phyloP scores from a whole-genome alignment of 768 basidiomycete genomes.

The Mycena polygramma region DNA sequence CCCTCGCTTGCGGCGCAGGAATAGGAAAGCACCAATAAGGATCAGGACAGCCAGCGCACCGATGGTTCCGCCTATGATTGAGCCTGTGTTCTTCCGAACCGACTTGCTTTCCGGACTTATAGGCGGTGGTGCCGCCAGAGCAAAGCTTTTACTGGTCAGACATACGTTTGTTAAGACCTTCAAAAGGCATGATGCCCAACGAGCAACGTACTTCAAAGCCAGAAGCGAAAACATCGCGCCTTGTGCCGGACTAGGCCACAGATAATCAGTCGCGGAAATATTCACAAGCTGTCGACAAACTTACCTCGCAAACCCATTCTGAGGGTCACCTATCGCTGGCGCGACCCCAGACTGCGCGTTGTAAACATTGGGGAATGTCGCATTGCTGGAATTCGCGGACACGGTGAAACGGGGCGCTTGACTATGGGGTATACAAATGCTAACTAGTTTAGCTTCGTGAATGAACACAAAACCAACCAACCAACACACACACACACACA shows the following conservation, averaged over 20 bases:
- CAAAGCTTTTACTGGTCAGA: no score
- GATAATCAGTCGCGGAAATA: no score
- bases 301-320: slow-evolving; percentile 40
- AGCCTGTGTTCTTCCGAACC: background rate
- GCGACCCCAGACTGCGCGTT: slow-evolving; percentile 37
- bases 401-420: no score
- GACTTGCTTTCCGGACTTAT: no score
- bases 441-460: no score
- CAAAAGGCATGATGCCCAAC: no score
- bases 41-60: background rate
- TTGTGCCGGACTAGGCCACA: slow-evolving; percentile 43
- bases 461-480: no score
- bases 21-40: background rate
- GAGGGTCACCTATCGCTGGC: background rate
- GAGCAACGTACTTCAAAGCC: slow-evolving; percentile 43
- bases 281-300: no score
- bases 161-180: no score
- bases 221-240: slow-evolving; percentile 50
- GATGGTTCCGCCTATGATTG: background rate
- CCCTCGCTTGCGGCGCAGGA: background rate
- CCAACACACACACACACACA: no score
- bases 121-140: no score
- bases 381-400: slow-evolving; percentile 29
- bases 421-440: no score
- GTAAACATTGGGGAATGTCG: slow-evolving; percentile 45